A percentile compares a stretch with the other conserved stretches of the same genome.
Conservation (phyloP, 768 basidiomycete genomes). For the Phanerochaete carnosa region DNA sequence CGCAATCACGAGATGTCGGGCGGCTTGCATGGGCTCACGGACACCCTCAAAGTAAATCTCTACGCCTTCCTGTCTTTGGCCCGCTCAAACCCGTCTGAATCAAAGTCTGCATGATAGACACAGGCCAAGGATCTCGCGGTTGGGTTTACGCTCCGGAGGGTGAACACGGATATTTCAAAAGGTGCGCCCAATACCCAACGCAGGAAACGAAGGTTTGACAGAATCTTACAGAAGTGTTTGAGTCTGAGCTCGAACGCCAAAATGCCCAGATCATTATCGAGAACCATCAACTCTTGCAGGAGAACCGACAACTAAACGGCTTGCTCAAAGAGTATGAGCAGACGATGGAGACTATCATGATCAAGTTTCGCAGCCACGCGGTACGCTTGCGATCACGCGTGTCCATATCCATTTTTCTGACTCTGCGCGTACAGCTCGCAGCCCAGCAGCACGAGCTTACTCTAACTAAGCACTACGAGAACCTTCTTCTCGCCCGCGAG, state of each 20-base stretch:
- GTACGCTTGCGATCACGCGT: constrained; percentile 43
- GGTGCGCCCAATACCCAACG: constrained; percentile 40
- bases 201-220: constrained; percentile 22
- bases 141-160: constrained; percentile 77
- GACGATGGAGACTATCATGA: constrained; percentile 95
- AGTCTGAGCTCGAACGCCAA: constrained; percentile 86
- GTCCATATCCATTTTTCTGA: constrained; percentile 7
- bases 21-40: constrained; percentile 65
- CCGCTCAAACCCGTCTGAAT: constrained; percentile 11
- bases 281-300: constrained; percentile 87
- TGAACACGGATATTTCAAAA: constrained; percentile 85
- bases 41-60: constrained; percentile 66
- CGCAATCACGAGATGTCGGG: constrained; percentile 76
- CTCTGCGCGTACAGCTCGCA: constrained; percentile 57
- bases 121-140: constrained; percentile 70
- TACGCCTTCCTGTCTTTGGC: constrained; percentile 8
- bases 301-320: constrained; percentile 89
- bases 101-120: constrained; percentile 41
- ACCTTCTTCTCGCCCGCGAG: constrained; percentile 66
- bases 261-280: constrained; percentile 91
- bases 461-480: constrained; percentile 87
- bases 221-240: constrained; percentile 74
- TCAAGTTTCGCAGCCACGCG: constrained; percentile 89
- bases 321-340: constrained; percentile 93
- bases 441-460: constrained; percentile 88